Base-by-base conservation (phyloP, 331 rosid genomes). In the Prunus yedoensis region DNA sequence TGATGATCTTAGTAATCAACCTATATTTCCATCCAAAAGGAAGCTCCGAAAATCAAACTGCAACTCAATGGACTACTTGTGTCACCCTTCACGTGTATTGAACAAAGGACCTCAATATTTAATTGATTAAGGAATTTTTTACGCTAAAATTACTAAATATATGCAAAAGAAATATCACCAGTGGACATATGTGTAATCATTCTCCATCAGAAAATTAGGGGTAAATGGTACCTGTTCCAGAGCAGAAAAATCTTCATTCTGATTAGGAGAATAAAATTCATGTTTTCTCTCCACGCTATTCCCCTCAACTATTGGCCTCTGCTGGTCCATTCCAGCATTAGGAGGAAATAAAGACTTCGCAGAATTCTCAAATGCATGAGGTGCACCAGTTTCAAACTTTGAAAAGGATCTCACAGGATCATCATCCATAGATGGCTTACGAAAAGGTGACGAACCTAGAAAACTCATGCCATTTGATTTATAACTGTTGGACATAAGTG, bases 171-270 rank as follows among this genome's bases (percentile, higher is more conserved):
- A 14, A 28, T 25, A 16, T 43, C 47, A 25, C 27, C 73, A 10
- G 25, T 10, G 64, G 51, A 21, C 28, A 23, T 2, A 28, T n/a
- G 3, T 41, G 35, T 49, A 50, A 27, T 70, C 46, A 38, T 68
- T 63, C 78, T 63, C n/a, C 47, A 77, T 27, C 45, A 12, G 38
- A 71, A 41, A 60, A 50, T 53, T 71, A 17, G 28, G 81, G 60
- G n/a, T 6, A 21, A 28, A 30, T 45, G 46, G 58, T 74, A 95
- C 99, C 99, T 92, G 99, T 80, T 95, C 99, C 84, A 95, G 83
- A 81, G 98, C 92, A 76, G 91, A 62, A 75, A 95, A 95, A 79
- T 95, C 98, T 67, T 95, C 99, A 79, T 91, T 86, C 49, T 91
- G 89, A 73, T 92, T 80, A 60, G 94, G 74, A 38, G 83, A 78